Percentiles rank a stretch among this genome's conserved stretches.
Evolutionary conservation across 2,329 filamentous ascomycete species (phyloP).

Genomic region (Phaeosphaeriaceae sp.): DNA sequence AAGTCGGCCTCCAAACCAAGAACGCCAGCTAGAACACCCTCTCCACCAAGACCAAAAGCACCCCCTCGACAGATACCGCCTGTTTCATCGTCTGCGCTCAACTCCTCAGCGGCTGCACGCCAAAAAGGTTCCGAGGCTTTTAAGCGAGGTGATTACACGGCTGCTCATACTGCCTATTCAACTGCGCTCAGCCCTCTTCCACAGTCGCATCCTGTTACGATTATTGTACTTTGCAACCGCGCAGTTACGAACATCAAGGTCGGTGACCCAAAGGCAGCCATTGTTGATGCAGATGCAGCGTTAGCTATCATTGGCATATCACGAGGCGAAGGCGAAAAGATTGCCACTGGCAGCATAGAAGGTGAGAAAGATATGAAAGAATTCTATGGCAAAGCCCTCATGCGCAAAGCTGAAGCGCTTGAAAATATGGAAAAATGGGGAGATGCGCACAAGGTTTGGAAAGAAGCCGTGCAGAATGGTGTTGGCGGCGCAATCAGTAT

Average conservation of each 20-base stretch:
- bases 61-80: constrained; percentile 68
- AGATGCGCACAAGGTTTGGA: constrained; percentile 83
- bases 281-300: constrained; percentile 82
- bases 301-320: constrained; percentile 79
- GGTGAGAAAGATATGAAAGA: constrained; percentile 84
- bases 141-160: constrained; percentile 90
- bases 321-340: constrained; percentile 79
- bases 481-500: constrained; percentile 85
- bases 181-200: constrained; percentile 78
- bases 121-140: constrained; percentile 85
- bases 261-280: constrained; percentile 86
- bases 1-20: constrained; percentile 31
- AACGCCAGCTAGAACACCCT: constrained; percentile 49
- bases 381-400: constrained; percentile 90
- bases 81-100: constrained; percentile 71
- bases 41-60: constrained; percentile 54
- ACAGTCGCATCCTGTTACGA: constrained; percentile 77
- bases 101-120: constrained; percentile 78
- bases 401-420: constrained; percentile 92
- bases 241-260: constrained; percentile 90
- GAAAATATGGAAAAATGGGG: constrained; percentile 95
- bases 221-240: constrained; percentile 90
- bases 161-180: constrained; percentile 83
- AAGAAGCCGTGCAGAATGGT: constrained; percentile 79
- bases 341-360: constrained; percentile 68